phyloP scores from a whole-genome alignment of 805 yeast genomes.

The Limtongia smithiae region DNA sequence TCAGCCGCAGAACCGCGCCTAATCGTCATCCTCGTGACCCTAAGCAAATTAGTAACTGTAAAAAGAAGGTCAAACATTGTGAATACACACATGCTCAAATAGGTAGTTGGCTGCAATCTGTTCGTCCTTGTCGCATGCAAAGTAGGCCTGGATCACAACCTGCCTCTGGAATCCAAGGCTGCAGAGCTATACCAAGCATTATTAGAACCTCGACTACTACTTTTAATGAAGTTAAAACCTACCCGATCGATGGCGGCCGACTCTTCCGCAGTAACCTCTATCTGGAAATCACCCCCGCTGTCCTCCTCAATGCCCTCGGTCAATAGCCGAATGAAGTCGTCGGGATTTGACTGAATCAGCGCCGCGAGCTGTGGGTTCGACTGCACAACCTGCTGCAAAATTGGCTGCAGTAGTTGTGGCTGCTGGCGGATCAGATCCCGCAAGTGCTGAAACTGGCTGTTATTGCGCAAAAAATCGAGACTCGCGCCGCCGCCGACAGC shows the following conservation, averaged over 20 bases:
- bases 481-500: constrained; percentile 46
- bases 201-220: neutral
- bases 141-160: constrained; percentile 84
- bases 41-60: neutral
- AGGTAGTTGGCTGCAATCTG: constrained; percentile 92
- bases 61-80: neutral
- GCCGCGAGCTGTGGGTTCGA: constrained; percentile 84
- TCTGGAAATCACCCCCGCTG: constrained; percentile 48
- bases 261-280: constrained; percentile 74
- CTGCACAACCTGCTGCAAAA: constrained; percentile 75
- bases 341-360: constrained; percentile 58
- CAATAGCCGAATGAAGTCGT: constrained; percentile 72
- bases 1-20: neutral
- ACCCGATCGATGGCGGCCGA: constrained; percentile 78
- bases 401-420: constrained; percentile 82
- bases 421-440: constrained; percentile 77
- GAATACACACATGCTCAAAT: constrained; percentile 45
- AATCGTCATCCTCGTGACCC: constrained; percentile 29
- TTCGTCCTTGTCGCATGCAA: constrained; percentile 97
- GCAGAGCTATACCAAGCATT: constrained; percentile 45
- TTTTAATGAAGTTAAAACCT: neutral
- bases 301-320: constrained; percentile 44
- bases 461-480: constrained; percentile 38
- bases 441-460: constrained; percentile 50
- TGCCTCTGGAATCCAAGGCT: constrained; percentile 90